A percentile compares a stretch with the other conserved stretches of the same genome.
Conservation (phyloP, 108 stramenopile species). For the Conticribra weissflogii region DNA sequence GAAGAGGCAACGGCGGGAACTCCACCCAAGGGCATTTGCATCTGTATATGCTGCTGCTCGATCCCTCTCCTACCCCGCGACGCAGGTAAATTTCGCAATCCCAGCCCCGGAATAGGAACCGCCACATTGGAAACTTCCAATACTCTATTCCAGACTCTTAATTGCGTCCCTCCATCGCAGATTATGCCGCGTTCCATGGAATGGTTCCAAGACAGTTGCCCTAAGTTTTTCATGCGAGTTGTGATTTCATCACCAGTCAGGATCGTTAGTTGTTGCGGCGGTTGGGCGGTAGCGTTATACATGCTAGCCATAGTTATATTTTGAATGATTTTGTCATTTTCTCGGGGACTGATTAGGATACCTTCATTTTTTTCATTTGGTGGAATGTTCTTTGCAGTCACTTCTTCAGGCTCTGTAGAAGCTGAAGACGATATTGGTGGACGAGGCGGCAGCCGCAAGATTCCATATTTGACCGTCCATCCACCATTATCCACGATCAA, state of each 20-base stretch:
- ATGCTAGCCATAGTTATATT: constrained; percentile 27
- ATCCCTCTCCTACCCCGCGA: constrained; percentile 28
- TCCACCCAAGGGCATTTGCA: too few relatives aligned
- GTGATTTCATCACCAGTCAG: constrained; percentile 74
- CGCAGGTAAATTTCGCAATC: too few relatives aligned
- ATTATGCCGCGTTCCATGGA: constrained; percentile 75
- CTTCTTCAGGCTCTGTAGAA: neutral
- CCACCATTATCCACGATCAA: constrained; percentile 86
- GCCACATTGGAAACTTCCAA: constrained; percentile 48
- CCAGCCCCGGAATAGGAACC: constrained; percentile 37
- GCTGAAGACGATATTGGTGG: neutral
- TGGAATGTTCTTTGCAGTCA: neutral
- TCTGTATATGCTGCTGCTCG: neutral
- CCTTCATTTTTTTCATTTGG: too few relatives aligned
- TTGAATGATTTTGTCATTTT: too few relatives aligned
- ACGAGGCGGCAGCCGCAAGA: constrained; percentile 18
- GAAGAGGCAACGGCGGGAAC: too few relatives aligned
- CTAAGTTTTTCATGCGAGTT: constrained; percentile 65
- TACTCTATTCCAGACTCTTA: constrained; percentile 77
- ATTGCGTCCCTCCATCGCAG: constrained; percentile 72
- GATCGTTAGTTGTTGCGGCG: constrained; percentile 76
- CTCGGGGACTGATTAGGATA: too few relatives aligned
- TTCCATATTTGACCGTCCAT: constrained; percentile 81
- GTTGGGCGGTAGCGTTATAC: constrained; percentile 79
- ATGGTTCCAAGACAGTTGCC: constrained; percentile 56